Base-by-base conservation (phyloP, 176 grass and related monocot species). In the Triticum timopheevii region DNA sequence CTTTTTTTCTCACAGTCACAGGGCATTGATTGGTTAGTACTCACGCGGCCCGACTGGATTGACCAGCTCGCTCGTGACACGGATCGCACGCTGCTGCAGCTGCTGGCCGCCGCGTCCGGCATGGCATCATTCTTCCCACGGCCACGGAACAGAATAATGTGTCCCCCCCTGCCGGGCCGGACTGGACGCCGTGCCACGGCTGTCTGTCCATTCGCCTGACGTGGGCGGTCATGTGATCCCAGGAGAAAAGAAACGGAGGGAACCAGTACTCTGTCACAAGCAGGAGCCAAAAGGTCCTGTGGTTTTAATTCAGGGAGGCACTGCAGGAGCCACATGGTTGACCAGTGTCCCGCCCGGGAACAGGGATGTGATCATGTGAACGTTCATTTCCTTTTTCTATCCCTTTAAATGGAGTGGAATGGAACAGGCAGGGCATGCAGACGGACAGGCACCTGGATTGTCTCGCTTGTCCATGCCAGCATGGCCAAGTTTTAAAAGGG, bases 11-110 rank as follows among this genome's bases (percentile, higher is more conserved):
- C n/a, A 36, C 3, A 3, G 4, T 9, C n/a, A 34, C 4, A 1
- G 5, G 1, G 47, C 12, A 87, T 91, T 88, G 81, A 91, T 84
- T 87, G 56, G 39, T 13, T 77, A 74, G 34, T 73, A 23, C 42
- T 2, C 20, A 22, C 20, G 56, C 56, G 69, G 47, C 12, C 11
- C 39, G 88, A 79, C 69, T 74, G 40, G 40, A 42, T 42, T 47
- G 59, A 7, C 80, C 70, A 2, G 72, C 42, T 47, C 11, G 45
- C 15, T 28, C 79, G 23, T 80, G 67, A 83, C 70, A 19, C 45
- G 36, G 68, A 27, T 30, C 73, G 1, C n/a, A 22, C 75, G 34
- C 45, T 12, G 67, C 86, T 0, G 49, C 50, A 2, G 2, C 47
- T 7, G 3, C 66, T 47, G 58, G 31, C 52, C 74, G 84, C 84